Evolutionary conservation across 2,329 filamentous ascomycete species (phyloP), one percentile per base, ranked within the genome.

Genomic region (Claviceps paspali): DNA sequence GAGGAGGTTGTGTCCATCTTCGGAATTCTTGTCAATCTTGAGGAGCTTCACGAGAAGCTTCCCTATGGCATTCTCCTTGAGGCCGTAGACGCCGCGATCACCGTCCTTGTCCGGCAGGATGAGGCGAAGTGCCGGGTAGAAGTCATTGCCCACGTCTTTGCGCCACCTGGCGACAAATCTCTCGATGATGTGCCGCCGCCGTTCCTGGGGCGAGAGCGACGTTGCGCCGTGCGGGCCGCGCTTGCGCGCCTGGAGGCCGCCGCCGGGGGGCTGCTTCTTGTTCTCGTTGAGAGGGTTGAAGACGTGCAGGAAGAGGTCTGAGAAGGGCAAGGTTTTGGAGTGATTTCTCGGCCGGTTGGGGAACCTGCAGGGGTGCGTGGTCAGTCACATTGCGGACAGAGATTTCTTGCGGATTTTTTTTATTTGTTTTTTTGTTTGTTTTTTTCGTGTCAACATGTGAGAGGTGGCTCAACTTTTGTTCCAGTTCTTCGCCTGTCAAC

Each of bases 91-190:
- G 14, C 82, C 81, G 33, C 91, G 75, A 50, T 96, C 86, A 28
- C 86, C 76, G 52, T 98, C 91, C 53, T 93, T 92, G 50, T 92
- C 85, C 0, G 88, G 87, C 3, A 95, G 68, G 40, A 96, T 94
- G 33, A 98, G 70, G 15, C 91, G 78, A 56, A 98, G 72, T 2
- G 85, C 88, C 0, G 91, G 91, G 52, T 91, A 96, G 49, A 98
- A 83, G 56, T 98, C 91, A 47, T 84, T 65, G 19, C 91, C 91
- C 17, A 95, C 87, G 43, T 94, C 79, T 39, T 76, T 75, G 28
- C 87, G 75, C 91, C 91, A 98, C 54, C 76, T 71, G 11, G 73
- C 70, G 47, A 98, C 84, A 62, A 94, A 98, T 6, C 79, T 69
- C 38, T 87, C 75, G 45, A 98, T 85, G 46, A 95, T 82, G 48